Evolutionary conservation across 306 rosid genomes (phyloP).

Genomic region (Dryas drummondii): DNA sequence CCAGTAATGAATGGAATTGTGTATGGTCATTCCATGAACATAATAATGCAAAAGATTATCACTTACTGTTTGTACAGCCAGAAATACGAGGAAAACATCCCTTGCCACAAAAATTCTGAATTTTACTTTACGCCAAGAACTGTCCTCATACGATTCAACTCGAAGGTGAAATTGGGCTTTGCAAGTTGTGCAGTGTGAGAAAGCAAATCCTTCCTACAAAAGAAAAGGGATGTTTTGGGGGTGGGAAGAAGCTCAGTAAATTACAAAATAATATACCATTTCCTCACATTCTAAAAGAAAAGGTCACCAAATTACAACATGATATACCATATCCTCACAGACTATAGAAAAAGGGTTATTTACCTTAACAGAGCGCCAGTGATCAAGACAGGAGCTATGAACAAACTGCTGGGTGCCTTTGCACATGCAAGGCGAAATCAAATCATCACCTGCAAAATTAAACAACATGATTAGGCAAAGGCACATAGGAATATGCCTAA

Average conservation of each 20-base stretch:
- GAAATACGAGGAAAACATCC: slow-evolving; percentile 92
- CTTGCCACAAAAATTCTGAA: slow-evolving; percentile 94
- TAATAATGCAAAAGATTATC: slow-evolving; percentile 3
- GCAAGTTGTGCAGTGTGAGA: slow-evolving; percentile 98
- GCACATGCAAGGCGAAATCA: slow-evolving; percentile 99
- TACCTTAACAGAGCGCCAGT: slow-evolving; percentile 99
- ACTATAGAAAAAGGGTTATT: slow-evolving; percentile 15
- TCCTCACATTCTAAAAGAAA: not conserved
- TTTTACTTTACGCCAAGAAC: slow-evolving; percentile 81
- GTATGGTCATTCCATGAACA: slow-evolving; percentile 1
- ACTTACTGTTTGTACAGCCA: slow-evolving; percentile 97
- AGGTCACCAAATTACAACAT: not conserved
- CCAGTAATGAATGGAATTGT: not conserved
- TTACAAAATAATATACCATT: not conserved
- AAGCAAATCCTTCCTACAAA: slow-evolving; percentile 93
- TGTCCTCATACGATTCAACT: slow-evolving; percentile 79
- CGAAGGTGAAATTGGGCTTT: slow-evolving; percentile 94
- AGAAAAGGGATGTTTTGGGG: not conserved
- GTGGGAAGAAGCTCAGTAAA: not conserved
- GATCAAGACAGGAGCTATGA: slow-evolving; percentile 96
- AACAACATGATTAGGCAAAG: slow-evolving; percentile 21
- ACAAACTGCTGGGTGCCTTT: slow-evolving; percentile 99
- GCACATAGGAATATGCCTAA: slow-evolving; percentile 4
- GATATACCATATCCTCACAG: not conserved
- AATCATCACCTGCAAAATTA: slow-evolving; percentile 65